These are phyloP conservation scores for Globisporangium carolinianum DNA, from an alignment of 352 stramenopile species.

Conservation along the genomic window DNA sequence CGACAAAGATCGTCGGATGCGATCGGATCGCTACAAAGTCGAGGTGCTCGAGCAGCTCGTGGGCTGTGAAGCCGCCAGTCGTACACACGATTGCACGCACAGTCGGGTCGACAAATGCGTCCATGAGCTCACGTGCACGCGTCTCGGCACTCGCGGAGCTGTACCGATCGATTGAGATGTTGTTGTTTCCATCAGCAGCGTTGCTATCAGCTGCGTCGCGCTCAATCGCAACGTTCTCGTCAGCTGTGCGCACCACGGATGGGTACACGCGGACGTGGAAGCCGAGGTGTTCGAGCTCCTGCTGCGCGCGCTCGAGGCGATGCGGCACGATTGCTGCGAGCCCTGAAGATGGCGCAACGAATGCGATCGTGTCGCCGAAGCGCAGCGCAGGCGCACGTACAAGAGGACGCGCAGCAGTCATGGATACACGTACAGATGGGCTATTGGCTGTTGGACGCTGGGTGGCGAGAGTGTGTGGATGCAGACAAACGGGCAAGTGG, in stretches of 20 bases:
- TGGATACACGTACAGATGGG: neutral
- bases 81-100: conserved; percentile 45
- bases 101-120: conserved; percentile 32
- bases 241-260: conserved; percentile 23
- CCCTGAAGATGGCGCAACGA: conserved; percentile 41
- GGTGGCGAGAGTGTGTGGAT: no score
- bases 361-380: conserved; percentile 37
- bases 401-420: neutral
- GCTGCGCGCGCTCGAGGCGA: conserved; percentile 28
- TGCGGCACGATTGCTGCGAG: conserved; percentile 34
- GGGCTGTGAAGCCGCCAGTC: conserved; percentile 50
- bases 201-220: conserved; percentile 2
- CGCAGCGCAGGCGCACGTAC: conserved; percentile 19
- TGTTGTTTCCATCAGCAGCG: neutral
- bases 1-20: conserved; percentile 48
- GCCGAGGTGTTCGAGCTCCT: conserved; percentile 24
- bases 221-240: conserved; percentile 21
- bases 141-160: conserved; percentile 39
- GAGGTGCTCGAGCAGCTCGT: conserved; percentile 55
- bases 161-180: conserved; percentile 16
- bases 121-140: conserved; percentile 41
- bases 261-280: conserved; percentile 43
- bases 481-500: no score
- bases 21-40: conserved; percentile 39
- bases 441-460: no score